A percentile compares a stretch with the other conserved stretches of the same genome.
These are phyloP conservation scores for Cladophialophora yegresii DNA, from an alignment of 2,329 filamentous ascomycete species.

Conservation along the genomic window DNA sequence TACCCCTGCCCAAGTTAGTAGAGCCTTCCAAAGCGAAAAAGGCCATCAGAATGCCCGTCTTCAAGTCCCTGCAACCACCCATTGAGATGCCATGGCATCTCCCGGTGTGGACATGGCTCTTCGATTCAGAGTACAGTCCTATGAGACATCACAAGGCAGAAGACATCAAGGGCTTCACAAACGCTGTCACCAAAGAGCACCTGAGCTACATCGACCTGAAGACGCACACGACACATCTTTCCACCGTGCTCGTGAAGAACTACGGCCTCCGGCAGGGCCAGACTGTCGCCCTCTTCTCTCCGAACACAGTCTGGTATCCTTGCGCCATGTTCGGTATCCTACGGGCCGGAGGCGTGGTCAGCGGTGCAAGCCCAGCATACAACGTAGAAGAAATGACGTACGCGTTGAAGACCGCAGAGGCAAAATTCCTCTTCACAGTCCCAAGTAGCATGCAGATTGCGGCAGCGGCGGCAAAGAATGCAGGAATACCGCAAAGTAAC, in stretches of 20 bases:
- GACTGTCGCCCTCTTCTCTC: slow-evolving; percentile 62
- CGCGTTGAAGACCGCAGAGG: slow-evolving; percentile 59
- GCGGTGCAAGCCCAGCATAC: slow-evolving; percentile 65
- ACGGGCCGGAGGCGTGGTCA: slow-evolving; percentile 59
- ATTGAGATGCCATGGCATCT: slow-evolving; percentile 52
- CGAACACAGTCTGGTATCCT: slow-evolving; percentile 69
- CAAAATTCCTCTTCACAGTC: slow-evolving; percentile 44
- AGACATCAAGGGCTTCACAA: slow-evolving; percentile 57
- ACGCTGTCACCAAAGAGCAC: slow-evolving; percentile 61
- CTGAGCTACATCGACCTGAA: slow-evolving; percentile 62
- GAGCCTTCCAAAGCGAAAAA: not conserved
- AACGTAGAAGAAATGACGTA: slow-evolving; percentile 69
- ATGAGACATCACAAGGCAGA: slow-evolving; percentile 45
- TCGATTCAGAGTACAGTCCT: slow-evolving; percentile 58
- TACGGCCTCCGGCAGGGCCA: slow-evolving; percentile 59
- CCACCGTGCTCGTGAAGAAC: slow-evolving; percentile 60
- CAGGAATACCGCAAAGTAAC: slow-evolving; percentile 55
- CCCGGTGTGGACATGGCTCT: slow-evolving; percentile 64
- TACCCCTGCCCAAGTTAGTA: not conserved
- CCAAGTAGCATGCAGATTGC: slow-evolving; percentile 54
- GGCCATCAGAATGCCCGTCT: slow-evolving; percentile 32
- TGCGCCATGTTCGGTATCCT: slow-evolving; percentile 62
- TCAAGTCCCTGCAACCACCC: slow-evolving; percentile 33
- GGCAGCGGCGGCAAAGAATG: slow-evolving; percentile 55
- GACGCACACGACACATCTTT: slow-evolving; percentile 59